A percentile compares a stretch with the other conserved stretches of the same genome.
Conservation (phyloP, 2,329 filamentous ascomycete species). For the Aspergillus quadrilineatus region DNA sequence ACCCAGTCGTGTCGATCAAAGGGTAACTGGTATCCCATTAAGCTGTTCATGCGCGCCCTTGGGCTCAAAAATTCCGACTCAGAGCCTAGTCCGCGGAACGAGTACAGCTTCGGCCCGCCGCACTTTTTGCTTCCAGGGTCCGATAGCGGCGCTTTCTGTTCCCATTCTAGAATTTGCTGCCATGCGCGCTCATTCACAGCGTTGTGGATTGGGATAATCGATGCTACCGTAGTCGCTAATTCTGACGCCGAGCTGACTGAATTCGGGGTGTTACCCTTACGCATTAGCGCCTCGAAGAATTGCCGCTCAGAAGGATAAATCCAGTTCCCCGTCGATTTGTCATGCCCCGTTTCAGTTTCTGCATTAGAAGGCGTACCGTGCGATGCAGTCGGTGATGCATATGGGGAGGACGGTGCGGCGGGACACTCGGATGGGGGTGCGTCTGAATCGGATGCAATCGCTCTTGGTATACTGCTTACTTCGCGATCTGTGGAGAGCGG, state of each 20-base stretch:
- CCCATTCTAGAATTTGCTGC: conserved; percentile 89
- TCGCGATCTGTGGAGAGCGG: conserved; percentile 67
- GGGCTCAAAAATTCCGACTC: conserved; percentile 67
- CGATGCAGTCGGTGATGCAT: conserved; percentile 29
- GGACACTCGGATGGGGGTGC: conserved; percentile 24
- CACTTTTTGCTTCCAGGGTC: conserved; percentile 63
- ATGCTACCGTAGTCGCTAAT: conserved; percentile 72
- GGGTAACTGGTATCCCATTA: conserved; percentile 83
- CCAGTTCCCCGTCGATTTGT: conserved; percentile 78
- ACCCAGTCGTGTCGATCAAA: conserved; percentile 99
- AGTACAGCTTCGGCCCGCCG: conserved; percentile 76
- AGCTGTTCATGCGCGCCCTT: conserved; percentile 74
- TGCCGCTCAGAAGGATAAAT: conserved; percentile 95
- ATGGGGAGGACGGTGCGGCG: conserved; percentile 31
- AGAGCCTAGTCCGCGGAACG: conserved; percentile 67
- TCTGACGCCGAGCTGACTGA: conserved; percentile 42
- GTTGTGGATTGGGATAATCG: conserved; percentile 95
- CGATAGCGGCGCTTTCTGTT: conserved; percentile 61
- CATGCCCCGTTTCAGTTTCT: conserved; percentile 73
- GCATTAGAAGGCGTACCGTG: conserved; percentile 62
- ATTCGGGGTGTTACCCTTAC: conserved; percentile 76
- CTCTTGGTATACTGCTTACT: conserved; percentile 75
- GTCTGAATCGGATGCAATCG: conserved; percentile 34
- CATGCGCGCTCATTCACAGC: conserved; percentile 97
- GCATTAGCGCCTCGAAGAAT: conserved; percentile 96